Conservation (phyloP, 768 basidiomycete species). For the Mycena galopus region DNA sequence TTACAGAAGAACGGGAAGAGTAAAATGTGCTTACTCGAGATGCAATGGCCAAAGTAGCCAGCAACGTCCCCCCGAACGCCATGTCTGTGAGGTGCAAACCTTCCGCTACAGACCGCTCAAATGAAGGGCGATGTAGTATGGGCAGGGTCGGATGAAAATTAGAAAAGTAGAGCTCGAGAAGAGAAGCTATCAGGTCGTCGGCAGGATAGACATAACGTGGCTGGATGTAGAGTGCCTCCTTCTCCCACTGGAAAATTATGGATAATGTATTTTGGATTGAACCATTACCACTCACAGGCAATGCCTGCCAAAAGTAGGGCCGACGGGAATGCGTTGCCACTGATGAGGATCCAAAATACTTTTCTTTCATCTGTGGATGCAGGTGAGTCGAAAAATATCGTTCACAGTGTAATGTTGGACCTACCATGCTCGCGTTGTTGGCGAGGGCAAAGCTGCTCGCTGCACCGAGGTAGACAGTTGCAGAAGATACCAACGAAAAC, state of each 20-base stretch:
- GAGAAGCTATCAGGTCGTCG: neutral
- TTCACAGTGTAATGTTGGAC: neutral
- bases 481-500: neutral
- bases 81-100: neutral
- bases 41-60: neutral
- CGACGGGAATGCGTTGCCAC: neutral
- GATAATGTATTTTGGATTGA: too few species aligned
- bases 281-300: neutral
- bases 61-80: neutral
- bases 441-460: neutral
- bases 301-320: neutral
- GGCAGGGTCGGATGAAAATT: neutral
- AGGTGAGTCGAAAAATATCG: neutral
- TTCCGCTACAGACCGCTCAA: neutral
- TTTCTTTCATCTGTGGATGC: neutral
- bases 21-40: slow-evolving; percentile 31
- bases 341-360: neutral
- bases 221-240: neutral
- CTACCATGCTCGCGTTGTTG: neutral
- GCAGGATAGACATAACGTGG: neutral
- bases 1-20: slow-evolving; percentile 53
- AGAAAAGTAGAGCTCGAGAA: neutral
- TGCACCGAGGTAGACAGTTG: neutral
- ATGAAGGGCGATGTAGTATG: neutral
- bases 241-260: too few species aligned